Evolutionary conservation across 2,329 filamentous ascomycete genomes (phyloP), one percentile per base, ranked within the genome.

Genomic region (Fusarium longipes): DNA sequence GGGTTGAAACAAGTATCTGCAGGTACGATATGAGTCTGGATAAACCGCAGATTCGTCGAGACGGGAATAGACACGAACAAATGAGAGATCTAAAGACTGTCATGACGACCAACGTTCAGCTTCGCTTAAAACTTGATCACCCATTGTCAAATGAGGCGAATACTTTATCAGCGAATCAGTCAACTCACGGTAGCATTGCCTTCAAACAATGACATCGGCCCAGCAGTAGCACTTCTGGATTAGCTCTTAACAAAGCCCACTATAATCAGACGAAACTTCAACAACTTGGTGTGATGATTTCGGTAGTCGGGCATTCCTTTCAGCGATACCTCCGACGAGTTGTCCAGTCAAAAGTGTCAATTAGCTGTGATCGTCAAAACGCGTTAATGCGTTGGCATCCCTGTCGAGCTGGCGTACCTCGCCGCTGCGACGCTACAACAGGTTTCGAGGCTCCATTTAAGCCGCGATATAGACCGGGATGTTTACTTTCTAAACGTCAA

Each of bases 341-440:
- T 47, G 7, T 3, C 65, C 60, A 68, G 66, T 68, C 10, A 47
- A 3, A 33, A 22, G 4, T 0, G 4, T 14, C 55, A 59, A 43
- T 48, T 47, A 10, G 22, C 17, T 39, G 38, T 24, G 61, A 68
- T 68, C 48, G 36, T 36, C 58, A 12, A 20, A 36, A 49, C 52
- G 22, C 27, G 18, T 63, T 53, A 65, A 68, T 66, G 65, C 65
- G 27, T 32, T 39, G 45, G 24, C 40, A 68, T 45, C 60, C 40
- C 56, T 68, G 65, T 51, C 33, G 22, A 65, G 65, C 65, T 68
- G 65, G 50, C 53, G 51, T 59, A 50, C 33, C 60, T 65, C 40
- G 29, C 47, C 60, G 48, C 14, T 68, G 65, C 45, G 57, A 68
- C 65, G 65, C 61, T 66, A 52, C 61, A 68, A 38, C 65, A 52